Conservation (phyloP, 192 early-diverging fungal species). For the Pilaira anomala region DNA sequence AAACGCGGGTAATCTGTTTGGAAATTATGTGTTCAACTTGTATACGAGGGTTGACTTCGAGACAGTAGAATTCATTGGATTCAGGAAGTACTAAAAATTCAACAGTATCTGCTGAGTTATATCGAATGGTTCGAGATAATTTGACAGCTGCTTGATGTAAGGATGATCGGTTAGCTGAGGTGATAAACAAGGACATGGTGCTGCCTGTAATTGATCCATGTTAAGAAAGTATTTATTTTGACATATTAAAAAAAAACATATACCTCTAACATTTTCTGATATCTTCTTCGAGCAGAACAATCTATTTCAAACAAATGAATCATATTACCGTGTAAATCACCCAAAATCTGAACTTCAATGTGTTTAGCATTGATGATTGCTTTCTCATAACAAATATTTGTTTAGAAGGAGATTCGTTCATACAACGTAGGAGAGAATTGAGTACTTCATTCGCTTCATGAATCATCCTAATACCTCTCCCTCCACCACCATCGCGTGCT, state of each 20-base stretch:
- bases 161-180: conserved; percentile 57
- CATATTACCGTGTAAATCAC: conserved; percentile 78
- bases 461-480: conserved; percentile 93
- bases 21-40: conserved; percentile 98
- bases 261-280: conserved; percentile 95
- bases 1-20: conserved; percentile 86
- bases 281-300: conserved; percentile 87
- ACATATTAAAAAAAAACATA: conserved; percentile 37
- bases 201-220: conserved; percentile 20
- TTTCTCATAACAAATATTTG: conserved; percentile 86
- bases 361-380: conserved; percentile 81
- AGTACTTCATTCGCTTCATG: conserved; percentile 66
- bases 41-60: conserved; percentile 94
- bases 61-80: conserved; percentile 84
- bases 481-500: conserved; percentile 92
- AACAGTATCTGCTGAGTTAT: conserved; percentile 91
- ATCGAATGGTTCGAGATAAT: conserved; percentile 80
- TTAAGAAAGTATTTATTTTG: not conserved
- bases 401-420: conserved; percentile 85
- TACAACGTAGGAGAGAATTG: conserved; percentile 72
- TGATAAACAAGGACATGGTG: conserved; percentile 58
- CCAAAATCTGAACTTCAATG: conserved; percentile 94
- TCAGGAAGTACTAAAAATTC: conserved; percentile 90
- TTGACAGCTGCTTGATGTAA: conserved; percentile 83
- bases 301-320: conserved; percentile 92